phyloP scores from a whole-genome alignment of 371 early-diverging fungal genomes.

The Coemansia linderi region DNA sequence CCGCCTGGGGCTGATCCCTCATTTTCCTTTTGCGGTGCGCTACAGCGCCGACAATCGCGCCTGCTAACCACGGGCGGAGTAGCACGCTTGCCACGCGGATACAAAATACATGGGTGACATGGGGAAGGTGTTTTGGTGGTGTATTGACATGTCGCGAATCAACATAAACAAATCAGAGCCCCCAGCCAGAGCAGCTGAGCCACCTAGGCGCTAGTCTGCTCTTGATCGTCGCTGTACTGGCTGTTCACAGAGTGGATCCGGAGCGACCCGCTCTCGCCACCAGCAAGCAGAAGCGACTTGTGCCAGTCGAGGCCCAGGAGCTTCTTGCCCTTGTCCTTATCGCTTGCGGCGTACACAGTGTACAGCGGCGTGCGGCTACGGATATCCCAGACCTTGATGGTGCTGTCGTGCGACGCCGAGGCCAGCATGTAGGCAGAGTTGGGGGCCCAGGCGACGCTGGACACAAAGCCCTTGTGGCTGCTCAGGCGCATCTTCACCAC shows the following conservation, averaged over 20 bases:
- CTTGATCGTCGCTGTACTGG: constrained; percentile 23
- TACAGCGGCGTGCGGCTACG: constrained; percentile 64
- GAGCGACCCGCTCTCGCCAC: constrained; percentile 84
- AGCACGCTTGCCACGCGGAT: background rate
- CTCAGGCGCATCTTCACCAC: constrained; percentile 77
- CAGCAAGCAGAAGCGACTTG: constrained; percentile 69
- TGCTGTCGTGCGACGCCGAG: constrained; percentile 82
- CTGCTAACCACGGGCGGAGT: background rate
- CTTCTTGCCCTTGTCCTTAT: constrained; percentile 62
- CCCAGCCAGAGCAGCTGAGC: background rate
- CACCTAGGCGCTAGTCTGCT: constrained; percentile 9
- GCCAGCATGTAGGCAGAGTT: constrained; percentile 73
- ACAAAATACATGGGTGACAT: background rate
- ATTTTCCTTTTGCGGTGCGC: background rate
- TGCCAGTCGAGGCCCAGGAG: constrained; percentile 81
- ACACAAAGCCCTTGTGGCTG: constrained; percentile 81
- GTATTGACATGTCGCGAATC: background rate
- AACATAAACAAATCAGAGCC: background rate
- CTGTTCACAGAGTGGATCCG: constrained; percentile 67
- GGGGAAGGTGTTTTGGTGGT: background rate
- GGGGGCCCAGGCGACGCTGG: constrained; percentile 84
- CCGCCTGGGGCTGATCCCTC: constrained; percentile 7
- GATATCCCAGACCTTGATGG: constrained; percentile 93
- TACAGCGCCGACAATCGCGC: constrained; percentile 1
- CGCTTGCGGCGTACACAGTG: constrained; percentile 35